These are phyloP conservation scores for Lonicera japonica DNA, from an alignment of 129 eudicot species.

Conservation along the genomic window DNA sequence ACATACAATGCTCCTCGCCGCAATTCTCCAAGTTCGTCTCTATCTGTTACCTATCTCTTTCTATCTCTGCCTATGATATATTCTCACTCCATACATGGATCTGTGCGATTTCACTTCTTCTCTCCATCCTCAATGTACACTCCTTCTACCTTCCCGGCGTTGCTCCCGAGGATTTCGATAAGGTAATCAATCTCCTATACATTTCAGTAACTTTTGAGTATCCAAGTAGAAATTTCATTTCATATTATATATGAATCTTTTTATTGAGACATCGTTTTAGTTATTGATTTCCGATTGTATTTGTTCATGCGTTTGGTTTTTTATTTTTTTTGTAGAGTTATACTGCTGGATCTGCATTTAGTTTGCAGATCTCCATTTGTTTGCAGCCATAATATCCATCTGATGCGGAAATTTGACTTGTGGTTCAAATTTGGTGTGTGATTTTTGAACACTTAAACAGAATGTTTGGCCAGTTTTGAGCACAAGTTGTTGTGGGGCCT, in stretches of 20 bases:
- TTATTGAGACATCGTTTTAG: no score
- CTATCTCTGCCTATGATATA: not conserved
- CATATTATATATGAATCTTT: no score
- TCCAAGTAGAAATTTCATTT: no score
- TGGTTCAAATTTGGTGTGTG: no score
- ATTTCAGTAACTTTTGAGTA: not conserved
- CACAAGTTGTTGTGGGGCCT: no score
- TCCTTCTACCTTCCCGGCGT: constrained; percentile 22
- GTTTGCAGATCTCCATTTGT: constrained; percentile 7
- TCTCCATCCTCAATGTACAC: constrained; percentile 13
- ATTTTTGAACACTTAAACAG: no score
- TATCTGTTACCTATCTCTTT: no score
- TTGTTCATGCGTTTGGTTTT: not conserved
- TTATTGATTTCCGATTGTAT: not conserved
- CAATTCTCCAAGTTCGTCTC: no score
- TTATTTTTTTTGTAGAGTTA: not conserved
- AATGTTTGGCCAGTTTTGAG: no score
- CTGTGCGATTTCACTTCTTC: constrained; percentile 2
- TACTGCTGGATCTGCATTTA: constrained; percentile 15
- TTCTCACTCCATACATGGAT: not conserved
- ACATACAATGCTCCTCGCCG: no score
- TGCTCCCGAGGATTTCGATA: constrained; percentile 20
- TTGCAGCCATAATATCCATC: no score
- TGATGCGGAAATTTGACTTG: no score
- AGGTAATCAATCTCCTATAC: constrained; percentile 8